Evolutionary conservation across 2,329 filamentous ascomycete species (phyloP).

Genomic region (Fusarium siculi): DNA sequence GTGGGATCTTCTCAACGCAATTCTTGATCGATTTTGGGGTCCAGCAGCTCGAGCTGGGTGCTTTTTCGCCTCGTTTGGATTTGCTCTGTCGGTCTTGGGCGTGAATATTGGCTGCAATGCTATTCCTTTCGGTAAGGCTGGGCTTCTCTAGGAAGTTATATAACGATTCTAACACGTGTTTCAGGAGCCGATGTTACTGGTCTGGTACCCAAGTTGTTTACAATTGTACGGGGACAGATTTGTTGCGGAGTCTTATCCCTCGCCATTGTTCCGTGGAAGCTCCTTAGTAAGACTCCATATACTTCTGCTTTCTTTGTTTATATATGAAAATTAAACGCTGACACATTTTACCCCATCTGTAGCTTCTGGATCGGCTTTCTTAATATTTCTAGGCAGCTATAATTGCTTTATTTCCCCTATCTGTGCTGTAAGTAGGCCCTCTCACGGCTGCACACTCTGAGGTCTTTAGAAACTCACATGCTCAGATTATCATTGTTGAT

Average conservation of each 20-base stretch:
- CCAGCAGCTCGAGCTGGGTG: conserved; percentile 46
- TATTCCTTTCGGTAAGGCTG: neutral
- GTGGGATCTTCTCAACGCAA: conserved; percentile 50
- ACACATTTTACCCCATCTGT: neutral
- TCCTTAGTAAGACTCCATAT: neutral
- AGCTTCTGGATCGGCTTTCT: neutral
- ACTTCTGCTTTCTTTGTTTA: too few species aligned
- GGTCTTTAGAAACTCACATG: neutral
- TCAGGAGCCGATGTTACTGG: neutral
- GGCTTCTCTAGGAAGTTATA: neutral
- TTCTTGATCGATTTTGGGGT: conserved; percentile 50
- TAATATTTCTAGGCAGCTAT: neutral
- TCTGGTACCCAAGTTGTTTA: neutral
- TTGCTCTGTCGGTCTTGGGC: neutral
- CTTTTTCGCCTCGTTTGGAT: conserved; percentile 27
- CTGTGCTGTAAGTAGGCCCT: neutral
- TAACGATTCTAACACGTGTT: neutral
- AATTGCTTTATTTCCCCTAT: neutral
- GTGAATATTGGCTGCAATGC: neutral
- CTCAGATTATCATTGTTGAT: neutral
- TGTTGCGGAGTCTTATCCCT: neutral
- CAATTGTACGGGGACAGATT: neutral
- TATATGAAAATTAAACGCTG: neutral
- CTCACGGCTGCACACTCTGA: neutral
- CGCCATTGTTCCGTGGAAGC: neutral